Evolutionary conservation across 257 asterid species (phyloP).

Genomic region (Jacaranda mimosifolia): DNA sequence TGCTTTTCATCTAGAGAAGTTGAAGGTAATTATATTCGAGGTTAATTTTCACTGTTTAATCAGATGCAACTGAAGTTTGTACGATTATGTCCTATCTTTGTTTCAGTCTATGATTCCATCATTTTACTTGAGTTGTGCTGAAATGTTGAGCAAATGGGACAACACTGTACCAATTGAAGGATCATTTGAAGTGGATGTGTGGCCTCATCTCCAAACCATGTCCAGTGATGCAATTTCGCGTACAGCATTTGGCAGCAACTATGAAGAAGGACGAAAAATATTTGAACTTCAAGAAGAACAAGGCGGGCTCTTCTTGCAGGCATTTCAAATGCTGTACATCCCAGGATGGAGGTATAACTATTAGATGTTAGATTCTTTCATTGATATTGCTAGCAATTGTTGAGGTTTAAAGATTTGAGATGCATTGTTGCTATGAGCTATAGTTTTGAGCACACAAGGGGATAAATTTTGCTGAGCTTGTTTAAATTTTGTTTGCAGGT

Average conservation of each 20-base stretch:
- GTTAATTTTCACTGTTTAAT: not conserved
- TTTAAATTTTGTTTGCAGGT: too few species aligned
- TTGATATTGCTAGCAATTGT: too few species aligned
- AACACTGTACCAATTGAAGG: slow-evolving; percentile 30
- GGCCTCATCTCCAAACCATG: slow-evolving; percentile 50
- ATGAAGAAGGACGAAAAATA: slow-evolving; percentile 51
- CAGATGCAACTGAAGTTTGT: not conserved
- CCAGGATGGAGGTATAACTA: slow-evolving; percentile 45
- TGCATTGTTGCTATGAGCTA: too few species aligned
- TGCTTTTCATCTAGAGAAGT: slow-evolving; percentile 55
- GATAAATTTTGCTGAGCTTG: too few species aligned
- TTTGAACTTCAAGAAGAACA: slow-evolving; percentile 48
- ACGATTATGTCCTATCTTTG: not conserved
- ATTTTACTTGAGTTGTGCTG: slow-evolving; percentile 46
- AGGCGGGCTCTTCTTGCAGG: slow-evolving; percentile 20
- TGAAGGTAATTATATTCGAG: slow-evolving; percentile 39
- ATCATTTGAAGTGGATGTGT: slow-evolving; percentile 44
- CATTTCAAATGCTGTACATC: slow-evolving; percentile 19
- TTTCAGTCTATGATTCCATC: slow-evolving; percentile 54
- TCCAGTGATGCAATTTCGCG: slow-evolving; percentile 54
- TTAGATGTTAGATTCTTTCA: slow-evolving; percentile 10
- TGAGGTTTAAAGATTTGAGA: too few species aligned
- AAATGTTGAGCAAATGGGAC: slow-evolving; percentile 57
- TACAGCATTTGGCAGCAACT: slow-evolving; percentile 56
- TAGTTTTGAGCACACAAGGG: too few species aligned